These are phyloP conservation scores for Delphinella strobiligena DNA, from an alignment of 2,329 filamentous ascomycete genomes.

Conservation along the genomic window DNA sequence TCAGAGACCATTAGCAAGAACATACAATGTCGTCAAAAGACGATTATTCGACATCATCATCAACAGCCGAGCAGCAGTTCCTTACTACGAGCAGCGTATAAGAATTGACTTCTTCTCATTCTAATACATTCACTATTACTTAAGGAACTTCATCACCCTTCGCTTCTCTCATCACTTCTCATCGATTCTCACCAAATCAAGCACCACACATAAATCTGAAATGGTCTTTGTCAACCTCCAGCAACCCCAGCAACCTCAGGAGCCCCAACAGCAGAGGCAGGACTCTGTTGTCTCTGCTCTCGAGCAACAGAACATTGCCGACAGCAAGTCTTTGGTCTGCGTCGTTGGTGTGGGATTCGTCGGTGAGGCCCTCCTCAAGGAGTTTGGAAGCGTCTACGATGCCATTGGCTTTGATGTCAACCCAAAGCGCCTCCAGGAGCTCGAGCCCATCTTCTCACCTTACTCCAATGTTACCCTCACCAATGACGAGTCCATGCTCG, in stretches of 20 bases:
- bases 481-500: conserved; percentile 25
- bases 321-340: conserved; percentile 7
- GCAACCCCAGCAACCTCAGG: neutral
- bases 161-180: neutral
- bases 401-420: conserved; percentile 33
- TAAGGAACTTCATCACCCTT: neutral
- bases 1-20: no score
- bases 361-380: conserved; percentile 12
- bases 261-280: neutral
- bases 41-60: no score
- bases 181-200: no score
- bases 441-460: conserved; percentile 18
- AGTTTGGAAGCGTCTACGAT: conserved; percentile 12
- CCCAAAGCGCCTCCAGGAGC: conserved; percentile 23
- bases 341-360: conserved; percentile 14
- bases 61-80: no score
- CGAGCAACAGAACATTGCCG: neutral
- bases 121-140: no score
- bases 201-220: no score
- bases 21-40: no score
- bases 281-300: neutral
- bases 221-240: neutral
- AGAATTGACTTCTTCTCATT: no score
- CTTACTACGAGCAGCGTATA: no score
- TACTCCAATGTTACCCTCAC: conserved; percentile 27